phyloP scores from a whole-genome alignment of 805 yeast species.

The Teunomyces funiuensis region DNA sequence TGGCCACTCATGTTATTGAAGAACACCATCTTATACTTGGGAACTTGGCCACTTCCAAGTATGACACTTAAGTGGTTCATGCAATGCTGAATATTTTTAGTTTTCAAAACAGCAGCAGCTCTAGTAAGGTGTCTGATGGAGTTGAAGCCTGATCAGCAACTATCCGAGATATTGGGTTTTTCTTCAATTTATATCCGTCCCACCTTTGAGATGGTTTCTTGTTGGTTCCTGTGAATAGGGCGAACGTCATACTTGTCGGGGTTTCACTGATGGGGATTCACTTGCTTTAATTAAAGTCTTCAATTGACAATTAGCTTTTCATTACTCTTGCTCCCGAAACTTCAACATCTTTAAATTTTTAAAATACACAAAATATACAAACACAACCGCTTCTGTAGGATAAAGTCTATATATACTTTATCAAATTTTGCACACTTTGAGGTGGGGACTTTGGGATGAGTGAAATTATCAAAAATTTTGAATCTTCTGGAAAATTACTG shows the following conservation, averaged over 20 bases:
- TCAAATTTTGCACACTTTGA: not conserved
- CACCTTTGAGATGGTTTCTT: not conserved
- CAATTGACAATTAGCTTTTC: not conserved
- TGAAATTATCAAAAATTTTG: not conserved
- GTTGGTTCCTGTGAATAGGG: not conserved
- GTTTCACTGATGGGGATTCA: not conserved
- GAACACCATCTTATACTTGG: not conserved
- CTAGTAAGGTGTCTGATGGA: not conserved
- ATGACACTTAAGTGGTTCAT: conserved; percentile 1
- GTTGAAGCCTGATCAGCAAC: conserved; percentile 4
- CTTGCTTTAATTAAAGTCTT: not conserved
- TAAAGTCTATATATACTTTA: not conserved
- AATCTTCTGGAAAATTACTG: too few species aligned
- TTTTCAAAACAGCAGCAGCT: not conserved
- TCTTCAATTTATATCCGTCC: not conserved
- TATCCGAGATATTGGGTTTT: not conserved
- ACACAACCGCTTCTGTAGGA: not conserved
- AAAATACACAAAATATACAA: not conserved
- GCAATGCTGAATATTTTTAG: not conserved
- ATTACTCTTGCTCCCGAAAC: too few species aligned
- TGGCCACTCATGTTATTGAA: conserved; percentile 3
- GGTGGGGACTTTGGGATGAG: not conserved
- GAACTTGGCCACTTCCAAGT: conserved; percentile 4
- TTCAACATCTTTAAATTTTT: too few species aligned
- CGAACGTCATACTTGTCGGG: not conserved